Base-by-base conservation (phyloP, 306 rosid genomes). In the Glycine soja region DNA sequence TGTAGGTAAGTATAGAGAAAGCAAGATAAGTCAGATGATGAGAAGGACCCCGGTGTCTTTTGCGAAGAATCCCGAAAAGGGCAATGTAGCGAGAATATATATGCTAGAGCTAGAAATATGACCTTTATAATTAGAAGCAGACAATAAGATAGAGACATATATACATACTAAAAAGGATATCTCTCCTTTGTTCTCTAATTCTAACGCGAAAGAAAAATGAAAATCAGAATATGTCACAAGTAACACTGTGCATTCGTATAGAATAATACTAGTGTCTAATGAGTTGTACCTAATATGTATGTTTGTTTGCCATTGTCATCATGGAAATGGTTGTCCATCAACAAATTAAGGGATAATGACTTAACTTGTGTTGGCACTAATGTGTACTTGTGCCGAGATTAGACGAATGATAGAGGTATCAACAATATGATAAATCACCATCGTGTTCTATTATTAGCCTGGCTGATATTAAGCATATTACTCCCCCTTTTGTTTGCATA, bases 301-400 rank as follows among this genome's bases (percentile, higher is more conserved):
- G 78, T 77, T 77, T 79, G 19, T 51, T 61, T 52, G 75, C 78
- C 67, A 58, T 74, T 86, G 88, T 67, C 80, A 79, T 64, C 80
- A 69, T 63, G 82, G 77, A 71, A 86, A 75, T 62, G 70, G 19
- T 75, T 79, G 79, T 86, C 76, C 47, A 62, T 79, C 24, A 72
- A 56, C 43, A 77, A 38, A n/a, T n/a, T n/a, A n/a, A 53, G 30
- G 72, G 86, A 85, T 78, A 85, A 68, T 68, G 88, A 85, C 86
- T 74, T 42, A 64, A 24, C 83, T 81, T 66, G 85, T 81, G 80
- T 65, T 57, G 59, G 45, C 80, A 85, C 77, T 67, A 75, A 78
- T 38, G 80, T 64, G 80, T 81, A 57, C 74, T 65, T 65, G 77
- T 56, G 58, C 50, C 6, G 51, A 46, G 45, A 86, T 69, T 75